Conservation (phyloP, 2,329 filamentous ascomycete genomes). For the Sarocladiaceae sp. region DNA sequence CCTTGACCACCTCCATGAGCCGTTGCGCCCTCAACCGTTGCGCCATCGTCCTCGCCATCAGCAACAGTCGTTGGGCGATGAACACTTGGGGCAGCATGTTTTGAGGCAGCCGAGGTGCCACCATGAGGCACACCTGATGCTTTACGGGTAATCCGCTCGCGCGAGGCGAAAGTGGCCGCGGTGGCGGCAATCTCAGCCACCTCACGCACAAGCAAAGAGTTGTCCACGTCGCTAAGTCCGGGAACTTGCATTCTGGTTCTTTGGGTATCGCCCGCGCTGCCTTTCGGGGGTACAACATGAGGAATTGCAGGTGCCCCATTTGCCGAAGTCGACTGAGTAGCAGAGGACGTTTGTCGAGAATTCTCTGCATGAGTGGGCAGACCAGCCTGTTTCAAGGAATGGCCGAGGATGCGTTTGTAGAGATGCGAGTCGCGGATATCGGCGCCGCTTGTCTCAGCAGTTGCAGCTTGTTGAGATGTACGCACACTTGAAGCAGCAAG, state of each 20-base stretch:
- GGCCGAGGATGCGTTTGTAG: conserved; percentile 89
- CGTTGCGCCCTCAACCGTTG: conserved; percentile 23
- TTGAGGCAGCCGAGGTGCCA: background rate
- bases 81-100: conserved; percentile 16
- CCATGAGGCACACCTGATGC: conserved; percentile 21
- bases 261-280: conserved; percentile 35
- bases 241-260: conserved; percentile 51
- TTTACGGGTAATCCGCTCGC: conserved; percentile 53
- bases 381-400: conserved; percentile 82
- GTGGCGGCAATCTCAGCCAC: conserved; percentile 93
- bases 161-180: conserved; percentile 79
- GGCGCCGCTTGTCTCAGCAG: conserved; percentile 45
- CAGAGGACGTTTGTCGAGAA: conserved; percentile 33
- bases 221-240: conserved; percentile 78
- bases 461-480: conserved; percentile 31
- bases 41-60: conserved; percentile 21
- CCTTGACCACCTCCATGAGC: conserved; percentile 43
- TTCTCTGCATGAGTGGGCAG: conserved; percentile 52
- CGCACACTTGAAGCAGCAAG: conserved; percentile 27
- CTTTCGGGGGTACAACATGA: conserved; percentile 74
- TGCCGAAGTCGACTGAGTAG: conserved; percentile 24
- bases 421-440: conserved; percentile 85
- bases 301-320: conserved; percentile 50
- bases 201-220: conserved; percentile 74
- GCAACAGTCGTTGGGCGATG: conserved; percentile 15